Percentiles rank a stretch among this genome's conserved stretches.
phyloP scores from a whole-genome alignment of 2,329 filamentous ascomycete genomes.

The Pseudopyricularia javanii region DNA sequence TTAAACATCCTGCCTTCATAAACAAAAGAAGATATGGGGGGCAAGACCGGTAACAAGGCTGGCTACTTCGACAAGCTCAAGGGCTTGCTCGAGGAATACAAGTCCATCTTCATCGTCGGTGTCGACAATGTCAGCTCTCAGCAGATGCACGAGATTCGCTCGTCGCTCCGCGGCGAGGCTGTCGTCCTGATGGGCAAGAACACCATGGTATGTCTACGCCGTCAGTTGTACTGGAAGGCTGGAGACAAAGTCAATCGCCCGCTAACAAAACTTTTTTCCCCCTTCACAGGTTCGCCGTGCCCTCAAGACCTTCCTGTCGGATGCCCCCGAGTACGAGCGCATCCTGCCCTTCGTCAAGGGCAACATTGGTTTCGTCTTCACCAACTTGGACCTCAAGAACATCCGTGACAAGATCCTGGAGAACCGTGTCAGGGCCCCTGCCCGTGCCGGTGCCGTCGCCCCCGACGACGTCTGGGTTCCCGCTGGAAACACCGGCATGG shows the following conservation, averaged over 20 bases:
- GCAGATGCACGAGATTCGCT: slow-evolving; percentile 99
- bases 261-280: neutral
- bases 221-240: neutral
- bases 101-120: slow-evolving; percentile 92
- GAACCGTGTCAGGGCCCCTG: slow-evolving; percentile 96
- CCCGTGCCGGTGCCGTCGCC: slow-evolving; percentile 93
- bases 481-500: slow-evolving; percentile 99
- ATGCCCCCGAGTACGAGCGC: slow-evolving; percentile 95
- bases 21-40: slow-evolving; percentile 94
- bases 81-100: slow-evolving; percentile 89
- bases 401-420: slow-evolving; percentile 86
- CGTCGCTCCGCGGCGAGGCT: slow-evolving; percentile 77
- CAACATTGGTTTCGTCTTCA: slow-evolving; percentile 99
- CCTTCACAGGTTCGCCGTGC: slow-evolving; percentile 71
- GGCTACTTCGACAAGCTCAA: slow-evolving; percentile 99
- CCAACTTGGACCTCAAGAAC: slow-evolving; percentile 87
- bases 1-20: slow-evolving; percentile 98
- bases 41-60: slow-evolving; percentile 83
- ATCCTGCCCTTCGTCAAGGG: slow-evolving; percentile 92
- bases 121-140: slow-evolving; percentile 99
- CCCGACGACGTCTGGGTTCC: slow-evolving; percentile 89
- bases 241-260: neutral
- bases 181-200: slow-evolving; percentile 99
- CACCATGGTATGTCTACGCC: slow-evolving; percentile 68
- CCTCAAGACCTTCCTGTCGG: slow-evolving; percentile 82